These are phyloP conservation scores for Pyropia yezoensis DNA, from an alignment of 23 red algal species.

Conservation along the genomic window DNA sequence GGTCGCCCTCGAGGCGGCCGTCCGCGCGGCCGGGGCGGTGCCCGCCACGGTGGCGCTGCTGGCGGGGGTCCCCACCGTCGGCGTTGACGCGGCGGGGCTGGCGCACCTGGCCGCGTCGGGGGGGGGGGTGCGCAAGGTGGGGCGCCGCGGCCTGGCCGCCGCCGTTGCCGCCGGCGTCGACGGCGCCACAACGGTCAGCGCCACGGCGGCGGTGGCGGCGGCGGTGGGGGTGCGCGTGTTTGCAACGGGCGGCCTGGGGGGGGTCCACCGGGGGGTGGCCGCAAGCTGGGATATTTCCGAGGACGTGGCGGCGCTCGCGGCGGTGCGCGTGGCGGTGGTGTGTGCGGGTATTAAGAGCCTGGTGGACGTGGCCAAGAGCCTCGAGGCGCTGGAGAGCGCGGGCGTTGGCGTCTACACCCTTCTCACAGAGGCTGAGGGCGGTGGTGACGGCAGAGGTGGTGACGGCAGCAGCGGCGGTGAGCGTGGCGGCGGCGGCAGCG, in stretches of 20 bases:
- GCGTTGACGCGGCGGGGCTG: slow-evolving; percentile 14
- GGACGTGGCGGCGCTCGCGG: slow-evolving; percentile 52
- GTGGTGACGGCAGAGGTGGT: too few species aligned
- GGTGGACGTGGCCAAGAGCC: slow-evolving; percentile 69
- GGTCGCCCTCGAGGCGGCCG: slow-evolving; percentile 11
- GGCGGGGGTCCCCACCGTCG: slow-evolving; percentile 35
- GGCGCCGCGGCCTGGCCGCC: slow-evolving; percentile 35
- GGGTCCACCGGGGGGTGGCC: slow-evolving; percentile 58
- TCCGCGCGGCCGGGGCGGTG: slow-evolving; percentile 23
- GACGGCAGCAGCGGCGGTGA: too few species aligned
- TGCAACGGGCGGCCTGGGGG: slow-evolving; percentile 87
- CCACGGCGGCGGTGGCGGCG: slow-evolving; percentile 58
- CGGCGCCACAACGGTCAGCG: slow-evolving; percentile 69
- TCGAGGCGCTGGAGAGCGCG: slow-evolving; percentile 72
- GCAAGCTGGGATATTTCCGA: slow-evolving; percentile 47
- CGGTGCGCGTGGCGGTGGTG: slow-evolving; percentile 50
- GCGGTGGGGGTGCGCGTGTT: slow-evolving; percentile 62
- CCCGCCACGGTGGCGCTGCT: slow-evolving; percentile 72
- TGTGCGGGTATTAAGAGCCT: slow-evolving; percentile 73
- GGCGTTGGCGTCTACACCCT: slow-evolving; percentile 52
- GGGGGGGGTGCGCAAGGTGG: slow-evolving; percentile 33
- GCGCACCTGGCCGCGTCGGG: slow-evolving; percentile 15
- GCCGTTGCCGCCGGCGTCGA: slow-evolving; percentile 21
- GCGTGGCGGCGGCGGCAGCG: too few species aligned
- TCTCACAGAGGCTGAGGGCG: slow-evolving; percentile 1